Evolutionary conservation across 2,329 filamentous ascomycete genomes (phyloP).

Genomic region (Xylaria multiplex): DNA sequence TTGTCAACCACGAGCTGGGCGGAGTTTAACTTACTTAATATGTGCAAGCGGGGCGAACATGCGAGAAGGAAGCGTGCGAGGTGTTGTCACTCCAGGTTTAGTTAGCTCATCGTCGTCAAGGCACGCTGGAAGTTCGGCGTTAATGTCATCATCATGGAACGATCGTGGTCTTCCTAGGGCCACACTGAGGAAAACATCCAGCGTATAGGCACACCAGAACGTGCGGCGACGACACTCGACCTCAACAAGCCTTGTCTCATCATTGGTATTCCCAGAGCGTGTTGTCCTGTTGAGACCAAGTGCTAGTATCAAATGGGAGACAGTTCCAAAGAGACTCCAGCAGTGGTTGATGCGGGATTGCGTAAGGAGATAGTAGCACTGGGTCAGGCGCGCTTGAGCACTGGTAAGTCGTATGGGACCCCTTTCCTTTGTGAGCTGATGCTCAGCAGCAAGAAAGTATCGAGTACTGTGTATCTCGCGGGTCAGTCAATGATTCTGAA

Average conservation of each 20-base stretch:
- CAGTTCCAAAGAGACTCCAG: slow-evolving; percentile 59
- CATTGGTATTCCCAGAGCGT: slow-evolving; percentile 36
- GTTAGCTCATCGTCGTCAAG: slow-evolving; percentile 17
- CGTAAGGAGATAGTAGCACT: slow-evolving; percentile 57
- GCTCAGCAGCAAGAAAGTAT: slow-evolving; percentile 40
- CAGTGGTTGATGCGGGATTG: slow-evolving; percentile 59
- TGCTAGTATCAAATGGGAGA: slow-evolving; percentile 52
- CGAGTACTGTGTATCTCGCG: slow-evolving; percentile 11
- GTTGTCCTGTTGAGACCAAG: slow-evolving; percentile 54
- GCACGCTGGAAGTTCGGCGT: slow-evolving; percentile 11
- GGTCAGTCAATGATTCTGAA: not conserved
- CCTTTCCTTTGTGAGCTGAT: slow-evolving; percentile 44
- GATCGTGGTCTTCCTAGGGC: slow-evolving; percentile 22
- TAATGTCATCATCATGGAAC: slow-evolving; percentile 30
- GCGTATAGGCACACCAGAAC: slow-evolving; percentile 29
- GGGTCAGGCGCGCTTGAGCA: slow-evolving; percentile 49
- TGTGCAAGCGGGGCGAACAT: slow-evolving; percentile 53
- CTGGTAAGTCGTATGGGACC: slow-evolving; percentile 46
- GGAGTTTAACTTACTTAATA: slow-evolving; percentile 46
- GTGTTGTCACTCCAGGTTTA: not conserved
- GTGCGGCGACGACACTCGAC: slow-evolving; percentile 55
- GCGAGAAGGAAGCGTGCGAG: slow-evolving; percentile 38
- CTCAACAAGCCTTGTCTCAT: slow-evolving; percentile 49
- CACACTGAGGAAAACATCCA: slow-evolving; percentile 18
- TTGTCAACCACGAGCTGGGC: not conserved